phyloP scores from a whole-genome alignment of 306 rosid species.

The Inga leiocalycina region DNA sequence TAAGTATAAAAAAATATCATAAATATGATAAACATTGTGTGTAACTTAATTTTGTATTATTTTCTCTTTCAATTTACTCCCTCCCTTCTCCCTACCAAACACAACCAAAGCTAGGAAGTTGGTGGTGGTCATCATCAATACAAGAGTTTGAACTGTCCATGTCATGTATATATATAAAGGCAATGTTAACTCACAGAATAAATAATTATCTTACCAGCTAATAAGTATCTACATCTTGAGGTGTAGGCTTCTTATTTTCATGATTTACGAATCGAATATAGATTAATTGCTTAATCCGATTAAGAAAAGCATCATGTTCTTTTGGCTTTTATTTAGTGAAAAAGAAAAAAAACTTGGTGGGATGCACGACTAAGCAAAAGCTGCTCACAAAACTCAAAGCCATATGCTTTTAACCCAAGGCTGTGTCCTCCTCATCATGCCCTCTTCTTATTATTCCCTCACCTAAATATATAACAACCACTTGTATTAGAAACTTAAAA shows the following conservation, averaged over 20 bases:
- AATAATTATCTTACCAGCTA: not conserved
- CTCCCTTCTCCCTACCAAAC: not conserved
- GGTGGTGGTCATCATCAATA: not conserved
- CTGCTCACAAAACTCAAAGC: constrained; percentile 9
- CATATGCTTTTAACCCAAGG: constrained; percentile 29
- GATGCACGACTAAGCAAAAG: constrained; percentile 25
- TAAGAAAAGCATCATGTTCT: constrained; percentile 40
- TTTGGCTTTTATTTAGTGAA: constrained; percentile 9
- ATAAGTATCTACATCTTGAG: not conserved
- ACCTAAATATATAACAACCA: not conserved
- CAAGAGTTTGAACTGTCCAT: not conserved
- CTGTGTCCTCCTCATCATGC: constrained; percentile 32
- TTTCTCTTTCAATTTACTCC: not conserved
- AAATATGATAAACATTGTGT: not conserved
- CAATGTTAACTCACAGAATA: not conserved
- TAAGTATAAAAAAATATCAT: not conserved
- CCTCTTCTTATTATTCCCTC: constrained; percentile 22
- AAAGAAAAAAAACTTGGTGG: not conserved
- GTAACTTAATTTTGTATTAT: not conserved
- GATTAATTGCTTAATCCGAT: not conserved
- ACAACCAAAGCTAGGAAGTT: not conserved
- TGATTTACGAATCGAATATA: not conserved
- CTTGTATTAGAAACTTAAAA: not conserved
- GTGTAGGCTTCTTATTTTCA: not conserved
- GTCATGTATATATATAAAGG: not conserved